These are phyloP conservation scores for Dioscorea cayenensis DNA, from an alignment of 116 monocot genomes.

Conservation along the genomic window DNA sequence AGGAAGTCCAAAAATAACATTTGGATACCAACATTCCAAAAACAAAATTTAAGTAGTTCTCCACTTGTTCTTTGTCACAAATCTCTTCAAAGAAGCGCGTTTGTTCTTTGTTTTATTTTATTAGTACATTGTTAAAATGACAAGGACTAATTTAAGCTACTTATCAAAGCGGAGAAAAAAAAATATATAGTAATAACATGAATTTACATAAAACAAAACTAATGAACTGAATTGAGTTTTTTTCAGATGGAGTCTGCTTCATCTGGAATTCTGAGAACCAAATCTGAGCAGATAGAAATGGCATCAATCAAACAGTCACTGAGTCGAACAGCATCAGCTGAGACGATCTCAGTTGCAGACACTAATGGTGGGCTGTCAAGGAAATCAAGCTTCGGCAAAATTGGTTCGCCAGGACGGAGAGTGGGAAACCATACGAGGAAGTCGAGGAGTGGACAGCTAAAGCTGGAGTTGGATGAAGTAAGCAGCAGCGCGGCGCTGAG, in stretches of 20 bases:
- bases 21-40: too few species aligned
- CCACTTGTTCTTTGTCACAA: too few species aligned
- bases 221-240: too few species aligned
- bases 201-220: background rate
- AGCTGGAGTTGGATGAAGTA: conserved; percentile 60
- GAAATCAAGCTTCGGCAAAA: background rate
- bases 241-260: background rate
- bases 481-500: conserved; percentile 59
- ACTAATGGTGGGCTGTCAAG: conserved; percentile 37
- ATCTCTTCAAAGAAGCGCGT: too few species aligned
- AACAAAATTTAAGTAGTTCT: too few species aligned
- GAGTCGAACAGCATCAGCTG: conserved; percentile 52
- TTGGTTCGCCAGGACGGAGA: background rate
- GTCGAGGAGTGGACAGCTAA: conserved; percentile 62
- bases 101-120: too few species aligned
- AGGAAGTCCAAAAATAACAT: too few species aligned
- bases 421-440: conserved; percentile 35
- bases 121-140: too few species aligned
- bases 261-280: background rate
- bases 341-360: conserved; percentile 23
- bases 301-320: conserved; percentile 17
- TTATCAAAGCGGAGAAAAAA: too few species aligned
- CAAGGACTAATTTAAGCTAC: too few species aligned
- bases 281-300: conserved; percentile 4
- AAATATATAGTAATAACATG: too few species aligned